Evolutionary conservation across 202 grass and related monocot genomes (phyloP).

Genomic region (Elaeis oleifera): DNA sequence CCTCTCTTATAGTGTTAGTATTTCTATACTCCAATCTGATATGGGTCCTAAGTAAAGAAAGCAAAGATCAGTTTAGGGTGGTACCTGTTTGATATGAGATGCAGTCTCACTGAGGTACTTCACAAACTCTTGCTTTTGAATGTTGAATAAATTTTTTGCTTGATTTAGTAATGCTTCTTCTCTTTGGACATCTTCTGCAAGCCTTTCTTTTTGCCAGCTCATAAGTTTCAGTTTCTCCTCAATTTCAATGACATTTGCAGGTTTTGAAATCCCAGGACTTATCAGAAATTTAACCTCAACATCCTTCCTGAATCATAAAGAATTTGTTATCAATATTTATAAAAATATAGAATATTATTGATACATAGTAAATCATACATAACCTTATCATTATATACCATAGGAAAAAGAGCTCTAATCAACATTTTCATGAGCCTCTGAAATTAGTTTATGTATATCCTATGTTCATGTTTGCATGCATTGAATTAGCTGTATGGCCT

Average conservation of each 20-base stretch:
- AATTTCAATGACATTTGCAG: constrained; percentile 40
- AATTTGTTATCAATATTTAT: not conserved
- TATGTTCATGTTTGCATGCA: too few species aligned
- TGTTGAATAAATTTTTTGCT: constrained; percentile 39
- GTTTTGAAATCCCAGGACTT: constrained; percentile 33
- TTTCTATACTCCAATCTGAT: not conserved
- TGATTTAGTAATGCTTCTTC: constrained; percentile 53
- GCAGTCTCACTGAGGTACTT: constrained; percentile 28
- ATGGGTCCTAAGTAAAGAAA: constrained; percentile 5
- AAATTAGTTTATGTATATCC: too few species aligned
- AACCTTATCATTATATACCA: too few species aligned
- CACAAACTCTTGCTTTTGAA: constrained; percentile 52
- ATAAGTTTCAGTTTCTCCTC: constrained; percentile 54
- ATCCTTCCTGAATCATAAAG: constrained; percentile 35
- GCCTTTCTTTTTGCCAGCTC: constrained; percentile 65
- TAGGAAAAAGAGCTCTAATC: too few species aligned
- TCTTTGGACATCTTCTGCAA: constrained; percentile 64
- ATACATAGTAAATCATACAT: too few species aligned
- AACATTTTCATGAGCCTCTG: too few species aligned
- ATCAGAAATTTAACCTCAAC: constrained; percentile 59
- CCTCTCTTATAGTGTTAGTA: not conserved
- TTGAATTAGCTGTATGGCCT: too few species aligned
- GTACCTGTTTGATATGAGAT: constrained; percentile 32
- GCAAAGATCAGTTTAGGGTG: not conserved
- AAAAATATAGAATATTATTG: not conserved